Base-by-base conservation (phyloP, 2,329 filamentous ascomycete genomes). In the Sordariomycetes sp. region DNA sequence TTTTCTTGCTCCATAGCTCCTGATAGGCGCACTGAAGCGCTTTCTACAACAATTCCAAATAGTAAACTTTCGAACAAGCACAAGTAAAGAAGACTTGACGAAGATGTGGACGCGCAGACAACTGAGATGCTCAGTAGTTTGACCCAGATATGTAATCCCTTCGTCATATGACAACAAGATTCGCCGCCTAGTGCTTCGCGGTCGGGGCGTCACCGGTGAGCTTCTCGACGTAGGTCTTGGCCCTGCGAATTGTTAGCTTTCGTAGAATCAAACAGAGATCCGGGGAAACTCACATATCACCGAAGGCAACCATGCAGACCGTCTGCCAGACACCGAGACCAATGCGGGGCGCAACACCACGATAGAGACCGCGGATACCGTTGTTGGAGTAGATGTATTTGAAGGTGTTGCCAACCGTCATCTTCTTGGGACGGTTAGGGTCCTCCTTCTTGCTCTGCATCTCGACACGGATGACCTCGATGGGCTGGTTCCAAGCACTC, bases 371-470 rank as follows among this genome's bases (percentile, higher is more conserved):
- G 69, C 79, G 83, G 54, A 96, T 31, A 41, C 92, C 92, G 63
- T 94, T 95, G 57, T 75, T 76, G 47, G 72, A 56, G 68, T 96
- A 96, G 61, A 98, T 96, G 67, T 98, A 98, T 50, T 59, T 68
- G 60, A 77, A 72, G 37, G 79, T 80, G 64, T 87, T 94, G 49
- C 80, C 85, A 42, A 98, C 92, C 33, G 87, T 96, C 83, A 98
- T 82, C 70, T 98, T 98, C 79, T 94, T 94, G 49, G 92, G 92
- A 34, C 92, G 83, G 72, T 96, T 96, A 40, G 92, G 88, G 58
- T 98, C 92, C 50, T 84, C 86, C 51, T 82, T 95, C 80, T 95
- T 96, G 70, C 86, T 94, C 79, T 98, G 92, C 86, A 98, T 95
- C 76, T 98, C 92, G 42, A 98, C 90, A 45, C 92, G 86, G 59